Evolutionary conservation across 139 green algal genomes (phyloP).

Genomic region (Tetradesmus lagerheimii): DNA sequence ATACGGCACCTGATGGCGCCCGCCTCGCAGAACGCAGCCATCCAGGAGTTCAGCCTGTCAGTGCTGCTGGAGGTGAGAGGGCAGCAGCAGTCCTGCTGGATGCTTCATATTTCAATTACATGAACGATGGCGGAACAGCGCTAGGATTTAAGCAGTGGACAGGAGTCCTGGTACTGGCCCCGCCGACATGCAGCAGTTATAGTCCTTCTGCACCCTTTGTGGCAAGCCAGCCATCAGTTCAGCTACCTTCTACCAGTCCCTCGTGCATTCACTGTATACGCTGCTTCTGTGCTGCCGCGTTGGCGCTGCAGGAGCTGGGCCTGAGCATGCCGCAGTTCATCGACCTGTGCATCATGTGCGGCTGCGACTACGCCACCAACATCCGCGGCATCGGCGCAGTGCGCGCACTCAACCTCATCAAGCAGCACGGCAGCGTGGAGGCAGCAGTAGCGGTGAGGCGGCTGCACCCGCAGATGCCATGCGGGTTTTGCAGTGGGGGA

Average conservation of each 20-base stretch:
- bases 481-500: too few relatives aligned
- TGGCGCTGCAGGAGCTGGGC: slow-evolving; percentile 37
- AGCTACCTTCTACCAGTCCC: too few relatives aligned
- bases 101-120: too few relatives aligned
- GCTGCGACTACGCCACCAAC: slow-evolving; percentile 95
- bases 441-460: slow-evolving; percentile 56
- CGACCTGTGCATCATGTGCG: slow-evolving; percentile 99
- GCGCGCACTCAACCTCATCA: slow-evolving; percentile 87
- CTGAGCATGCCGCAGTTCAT: slow-evolving; percentile 93
- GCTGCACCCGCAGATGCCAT: too few relatives aligned
- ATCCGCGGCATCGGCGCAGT: slow-evolving; percentile 89
- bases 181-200: too few relatives aligned
- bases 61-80: slow-evolving; percentile 70
- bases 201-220: too few relatives aligned
- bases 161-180: too few relatives aligned
- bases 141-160: too few relatives aligned
- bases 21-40: slow-evolving; percentile 70
- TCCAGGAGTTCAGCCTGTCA: slow-evolving; percentile 90
- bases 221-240: too few relatives aligned
- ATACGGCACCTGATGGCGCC: slow-evolving; percentile 95
- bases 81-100: neutral
- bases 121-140: neutral
- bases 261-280: neutral
- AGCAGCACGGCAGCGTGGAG: slow-evolving; percentile 62
- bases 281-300: neutral